phyloP scores from a whole-genome alignment of 2,329 filamentous ascomycete genomes.

The Escovopsis sp. region DNA sequence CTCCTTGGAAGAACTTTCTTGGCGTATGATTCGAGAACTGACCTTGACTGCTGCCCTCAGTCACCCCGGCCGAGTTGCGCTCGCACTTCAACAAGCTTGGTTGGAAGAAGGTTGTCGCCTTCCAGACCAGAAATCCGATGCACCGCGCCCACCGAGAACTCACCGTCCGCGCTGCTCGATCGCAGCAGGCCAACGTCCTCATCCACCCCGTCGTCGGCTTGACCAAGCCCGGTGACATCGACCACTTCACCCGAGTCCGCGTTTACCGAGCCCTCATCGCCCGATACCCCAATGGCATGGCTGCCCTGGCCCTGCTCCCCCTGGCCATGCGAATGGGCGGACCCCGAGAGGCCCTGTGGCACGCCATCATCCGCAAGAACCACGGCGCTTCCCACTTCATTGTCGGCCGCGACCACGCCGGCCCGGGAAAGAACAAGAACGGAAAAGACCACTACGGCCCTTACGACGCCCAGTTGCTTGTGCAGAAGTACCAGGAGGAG shows the following conservation, averaged over 20 bases:
- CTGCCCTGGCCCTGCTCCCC: conserved; percentile 83
- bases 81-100: conserved; percentile 98
- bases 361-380: conserved; percentile 99
- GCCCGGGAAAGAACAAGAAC: conserved; percentile 94
- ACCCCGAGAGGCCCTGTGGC: conserved; percentile 96
- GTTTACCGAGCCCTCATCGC: conserved; percentile 96
- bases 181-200: conserved; percentile 93
- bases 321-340: conserved; percentile 99
- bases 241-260: conserved; percentile 97
- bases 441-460: conserved; percentile 95
- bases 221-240: conserved; percentile 98
- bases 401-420: conserved; percentile 94
- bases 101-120: conserved; percentile 94
- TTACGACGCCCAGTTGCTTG: conserved; percentile 90
- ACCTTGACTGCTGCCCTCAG: conserved; percentile 23
- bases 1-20: too few species aligned
- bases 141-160: conserved; percentile 96
- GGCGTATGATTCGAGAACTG: too few species aligned
- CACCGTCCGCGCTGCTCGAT: conserved; percentile 90
- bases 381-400: conserved; percentile 99
- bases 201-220: conserved; percentile 98
- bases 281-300: conserved; percentile 98
- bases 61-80: conserved; percentile 87
- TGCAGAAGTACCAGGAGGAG: conserved; percentile 93
- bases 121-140: conserved; percentile 99